Conservation (phyloP, 345 rosid genomes). For the Leavenworthia alabamica region DNA sequence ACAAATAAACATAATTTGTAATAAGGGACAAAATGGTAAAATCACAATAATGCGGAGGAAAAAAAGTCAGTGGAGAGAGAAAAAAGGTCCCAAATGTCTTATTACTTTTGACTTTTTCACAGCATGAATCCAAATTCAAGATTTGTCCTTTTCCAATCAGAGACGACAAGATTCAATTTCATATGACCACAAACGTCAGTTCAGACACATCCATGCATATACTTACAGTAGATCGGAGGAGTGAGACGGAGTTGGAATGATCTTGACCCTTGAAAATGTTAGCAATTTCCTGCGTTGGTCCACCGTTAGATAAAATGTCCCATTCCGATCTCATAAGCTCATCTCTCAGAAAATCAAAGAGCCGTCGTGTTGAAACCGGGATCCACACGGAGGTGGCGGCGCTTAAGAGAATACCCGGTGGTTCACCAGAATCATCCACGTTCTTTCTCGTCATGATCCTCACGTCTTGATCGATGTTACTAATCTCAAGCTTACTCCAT, state of each 20-base stretch:
- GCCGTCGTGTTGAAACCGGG: constrained; percentile 52
- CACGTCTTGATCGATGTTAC: constrained; percentile 74
- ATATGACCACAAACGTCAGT: constrained; percentile 15
- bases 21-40: neutral
- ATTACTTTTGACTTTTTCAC: constrained; percentile 46
- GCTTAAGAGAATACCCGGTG: constrained; percentile 84
- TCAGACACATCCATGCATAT: constrained; percentile 11
- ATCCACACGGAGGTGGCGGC: constrained; percentile 96
- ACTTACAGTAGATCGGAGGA: constrained; percentile 68
- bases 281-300: constrained; percentile 97
- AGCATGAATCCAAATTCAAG: constrained; percentile 31
- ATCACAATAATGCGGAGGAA: neutral
- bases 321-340: constrained; percentile 83
- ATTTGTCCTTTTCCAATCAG: constrained; percentile 34
- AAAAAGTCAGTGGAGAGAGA: neutral
- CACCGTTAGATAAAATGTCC: constrained; percentile 91
- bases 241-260: constrained; percentile 91
- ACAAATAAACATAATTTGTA: neutral
- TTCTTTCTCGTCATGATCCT: constrained; percentile 87
- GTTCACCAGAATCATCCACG: constrained; percentile 88
- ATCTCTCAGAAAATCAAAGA: constrained; percentile 80
- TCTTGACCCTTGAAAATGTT: constrained; percentile 87
- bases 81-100: constrained; percentile 40
- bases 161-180: constrained; percentile 23
- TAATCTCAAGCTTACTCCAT: constrained; percentile 70